Conservation (phyloP, 177 flowering plant genomes). For the Viscum album region DNA sequence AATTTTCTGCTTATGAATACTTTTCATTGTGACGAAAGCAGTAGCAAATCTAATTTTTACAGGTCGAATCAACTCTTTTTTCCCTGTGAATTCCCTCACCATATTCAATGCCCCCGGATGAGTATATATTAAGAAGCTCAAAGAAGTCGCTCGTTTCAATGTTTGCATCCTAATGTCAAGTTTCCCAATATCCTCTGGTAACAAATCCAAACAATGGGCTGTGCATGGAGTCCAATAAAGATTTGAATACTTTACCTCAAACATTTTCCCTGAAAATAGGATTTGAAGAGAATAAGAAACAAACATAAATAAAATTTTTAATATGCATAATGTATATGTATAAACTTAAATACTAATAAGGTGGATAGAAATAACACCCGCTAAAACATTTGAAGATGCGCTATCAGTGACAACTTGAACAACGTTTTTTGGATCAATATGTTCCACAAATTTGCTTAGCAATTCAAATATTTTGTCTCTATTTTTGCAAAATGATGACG, state of each 20-base stretch:
- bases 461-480: background rate
- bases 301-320: background rate
- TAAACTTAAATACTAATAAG: too few relatives aligned
- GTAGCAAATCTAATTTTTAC: background rate
- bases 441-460: background rate
- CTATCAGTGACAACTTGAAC: background rate
- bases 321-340: background rate
- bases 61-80: background rate
- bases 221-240: slow-evolving; percentile 13
- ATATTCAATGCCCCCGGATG: background rate
- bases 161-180: background rate
- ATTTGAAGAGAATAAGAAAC: background rate
- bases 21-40: background rate
- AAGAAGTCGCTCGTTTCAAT: background rate
- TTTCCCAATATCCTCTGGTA: slow-evolving; percentile 11
- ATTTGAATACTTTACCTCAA: background rate
- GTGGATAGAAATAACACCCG: background rate
- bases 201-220: slow-evolving; percentile 12
- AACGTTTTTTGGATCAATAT: background rate
- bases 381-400: background rate
- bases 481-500: background rate
- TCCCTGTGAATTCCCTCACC: slow-evolving; percentile 6
- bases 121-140: slow-evolving; percentile 2
- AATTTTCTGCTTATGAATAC: background rate
- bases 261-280: background rate